Evolutionary conservation across 73 alveolate genomes (phyloP).

Genomic region (Symbiodinium natans): DNA sequence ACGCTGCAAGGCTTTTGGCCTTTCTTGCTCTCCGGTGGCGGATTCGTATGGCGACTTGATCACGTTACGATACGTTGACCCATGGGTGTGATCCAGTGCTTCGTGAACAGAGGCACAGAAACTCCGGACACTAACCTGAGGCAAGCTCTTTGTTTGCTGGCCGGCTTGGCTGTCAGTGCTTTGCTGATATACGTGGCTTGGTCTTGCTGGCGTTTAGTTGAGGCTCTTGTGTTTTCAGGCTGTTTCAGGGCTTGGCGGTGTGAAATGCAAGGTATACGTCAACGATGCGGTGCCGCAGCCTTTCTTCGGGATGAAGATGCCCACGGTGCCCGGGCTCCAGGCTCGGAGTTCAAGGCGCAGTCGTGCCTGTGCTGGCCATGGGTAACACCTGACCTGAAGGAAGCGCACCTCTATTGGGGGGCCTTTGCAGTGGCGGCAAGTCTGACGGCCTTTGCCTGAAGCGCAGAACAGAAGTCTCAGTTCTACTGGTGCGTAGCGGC

Average conservation of each 20-base stretch:
- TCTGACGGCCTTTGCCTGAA: conserved; percentile 28
- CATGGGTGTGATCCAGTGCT: too few species aligned
- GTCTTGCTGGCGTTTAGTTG: background rate
- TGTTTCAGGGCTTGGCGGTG: too few species aligned
- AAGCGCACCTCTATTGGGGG: conserved; percentile 71
- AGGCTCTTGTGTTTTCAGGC: background rate
- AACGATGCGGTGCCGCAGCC: conserved; percentile 52
- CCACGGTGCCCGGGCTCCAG: conserved; percentile 44
- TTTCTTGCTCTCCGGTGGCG: conserved; percentile 50
- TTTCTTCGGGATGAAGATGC: conserved; percentile 68
- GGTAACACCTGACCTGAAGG: background rate
- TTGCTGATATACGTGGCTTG: conserved; percentile 28
- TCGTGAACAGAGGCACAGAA: too few species aligned
- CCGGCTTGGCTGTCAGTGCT: conserved; percentile 40
- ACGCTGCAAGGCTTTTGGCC: conserved; percentile 72
- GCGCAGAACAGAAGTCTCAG: background rate
- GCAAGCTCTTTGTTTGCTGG: conserved; percentile 30
- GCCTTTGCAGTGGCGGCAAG: conserved; percentile 60
- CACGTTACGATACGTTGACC: too few species aligned
- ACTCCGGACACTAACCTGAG: too few species aligned
- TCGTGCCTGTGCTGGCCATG: too few species aligned
- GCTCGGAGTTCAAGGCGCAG: background rate
- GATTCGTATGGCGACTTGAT: conserved; percentile 19
- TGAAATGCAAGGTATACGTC: background rate
- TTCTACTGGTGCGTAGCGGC: background rate